These are phyloP conservation scores for Clitopilus passeckerianus DNA, from an alignment of 768 basidiomycete species.

Conservation along the genomic window DNA sequence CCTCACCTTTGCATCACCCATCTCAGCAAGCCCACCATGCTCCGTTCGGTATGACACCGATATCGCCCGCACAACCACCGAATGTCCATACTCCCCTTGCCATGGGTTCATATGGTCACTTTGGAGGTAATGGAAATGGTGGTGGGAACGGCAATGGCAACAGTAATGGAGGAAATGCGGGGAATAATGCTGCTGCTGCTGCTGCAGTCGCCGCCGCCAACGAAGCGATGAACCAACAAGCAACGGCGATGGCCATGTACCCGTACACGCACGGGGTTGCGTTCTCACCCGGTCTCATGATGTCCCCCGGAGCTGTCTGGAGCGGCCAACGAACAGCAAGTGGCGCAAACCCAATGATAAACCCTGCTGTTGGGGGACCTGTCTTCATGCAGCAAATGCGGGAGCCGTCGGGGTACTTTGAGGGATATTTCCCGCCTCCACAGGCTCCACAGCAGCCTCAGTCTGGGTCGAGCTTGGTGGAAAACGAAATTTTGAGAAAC, in stretches of 20 bases:
- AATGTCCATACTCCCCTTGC: background rate
- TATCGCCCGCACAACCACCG: background rate
- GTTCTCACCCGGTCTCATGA: constrained; percentile 69
- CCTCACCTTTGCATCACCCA: constrained; percentile 4
- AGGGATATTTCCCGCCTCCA: constrained; percentile 33
- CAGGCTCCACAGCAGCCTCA: constrained; percentile 1
- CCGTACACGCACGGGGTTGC: constrained; percentile 10
- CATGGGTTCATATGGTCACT: background rate
- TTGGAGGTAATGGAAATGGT: background rate
- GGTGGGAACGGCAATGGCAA: background rate
- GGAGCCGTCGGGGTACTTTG: constrained; percentile 41
- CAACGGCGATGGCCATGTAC: background rate
- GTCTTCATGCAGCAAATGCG: constrained; percentile 22
- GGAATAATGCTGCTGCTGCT: background rate
- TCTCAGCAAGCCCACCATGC: constrained; percentile 1
- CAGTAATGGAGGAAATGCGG: background rate
- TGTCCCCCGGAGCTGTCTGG: constrained; percentile 77
- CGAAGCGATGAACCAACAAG: background rate
- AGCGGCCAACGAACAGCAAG: constrained; percentile 46
- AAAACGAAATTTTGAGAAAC: constrained; percentile 29
- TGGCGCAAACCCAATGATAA: constrained; percentile 35
- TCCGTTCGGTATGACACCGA: background rate
- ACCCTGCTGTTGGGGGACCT: constrained; percentile 43
- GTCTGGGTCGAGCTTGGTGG: constrained; percentile 18
- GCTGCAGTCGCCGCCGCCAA: background rate